phyloP scores from a whole-genome alignment of 2,329 filamentous ascomycete species.

The Xylariomycetidae sp. region DNA sequence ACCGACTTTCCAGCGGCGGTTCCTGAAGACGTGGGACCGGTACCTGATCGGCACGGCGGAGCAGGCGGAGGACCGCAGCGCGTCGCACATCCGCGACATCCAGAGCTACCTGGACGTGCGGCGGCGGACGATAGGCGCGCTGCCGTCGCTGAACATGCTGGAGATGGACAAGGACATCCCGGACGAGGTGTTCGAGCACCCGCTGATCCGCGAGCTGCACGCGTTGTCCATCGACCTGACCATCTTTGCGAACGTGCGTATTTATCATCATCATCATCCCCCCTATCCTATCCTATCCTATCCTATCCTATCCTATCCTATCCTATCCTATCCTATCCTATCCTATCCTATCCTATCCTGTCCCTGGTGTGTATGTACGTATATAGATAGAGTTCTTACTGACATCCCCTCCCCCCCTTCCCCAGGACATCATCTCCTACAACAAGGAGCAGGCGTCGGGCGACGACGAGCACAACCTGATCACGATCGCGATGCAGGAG shows the following conservation, averaged over 20 bases:
- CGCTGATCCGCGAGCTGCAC: slow-evolving; percentile 13
- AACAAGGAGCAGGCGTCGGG: slow-evolving; percentile 21
- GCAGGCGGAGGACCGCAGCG: slow-evolving; percentile 16
- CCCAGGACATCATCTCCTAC: slow-evolving; percentile 25
- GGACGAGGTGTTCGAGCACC: slow-evolving; percentile 13
- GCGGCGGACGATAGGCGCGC: slow-evolving; percentile 17
- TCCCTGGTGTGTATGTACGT: no score
- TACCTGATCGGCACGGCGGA: slow-evolving; percentile 13
- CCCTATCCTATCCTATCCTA: no score
- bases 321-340: no score
- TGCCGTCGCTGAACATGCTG: slow-evolving; percentile 16
- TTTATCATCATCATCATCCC: no score
- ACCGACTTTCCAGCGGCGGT: no score
- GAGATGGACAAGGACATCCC: slow-evolving; percentile 19
- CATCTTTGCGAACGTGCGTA: slow-evolving; percentile 22
- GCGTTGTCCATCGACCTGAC: slow-evolving; percentile 17
- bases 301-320: no score
- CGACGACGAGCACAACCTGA: slow-evolving; percentile 25
- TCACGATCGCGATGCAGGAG: slow-evolving; percentile 22
- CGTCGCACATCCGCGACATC: slow-evolving; percentile 12
- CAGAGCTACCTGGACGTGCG: slow-evolving; percentile 19
- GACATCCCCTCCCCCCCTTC: no score
- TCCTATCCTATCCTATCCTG: no score
- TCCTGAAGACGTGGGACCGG: no score
- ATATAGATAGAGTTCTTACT: no score